phyloP scores from a whole-genome alignment of 129 eudicot species.

The Tagetes erecta region DNA sequence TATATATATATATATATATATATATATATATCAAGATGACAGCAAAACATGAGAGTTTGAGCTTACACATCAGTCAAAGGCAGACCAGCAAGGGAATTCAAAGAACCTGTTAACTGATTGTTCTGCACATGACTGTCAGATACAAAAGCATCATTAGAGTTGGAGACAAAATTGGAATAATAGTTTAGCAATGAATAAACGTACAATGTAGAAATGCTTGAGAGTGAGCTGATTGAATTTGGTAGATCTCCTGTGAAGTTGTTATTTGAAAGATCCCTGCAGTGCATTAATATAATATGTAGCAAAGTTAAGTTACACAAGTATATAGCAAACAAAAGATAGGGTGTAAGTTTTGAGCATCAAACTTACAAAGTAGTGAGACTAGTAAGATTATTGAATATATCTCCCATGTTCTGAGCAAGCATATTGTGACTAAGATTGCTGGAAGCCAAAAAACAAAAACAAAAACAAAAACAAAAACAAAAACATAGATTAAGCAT shows the following conservation, averaged over 20 bases:
- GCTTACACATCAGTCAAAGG: conserved; percentile 87
- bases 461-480: no score
- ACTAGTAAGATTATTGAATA: conserved; percentile 66
- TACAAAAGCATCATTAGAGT: conserved; percentile 22
- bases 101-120: conserved; percentile 86
- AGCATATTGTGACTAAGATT: conserved; percentile 78
- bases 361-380: conserved; percentile 63
- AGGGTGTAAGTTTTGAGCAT: neutral
- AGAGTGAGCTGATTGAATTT: conserved; percentile 59
- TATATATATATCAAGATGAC: neutral
- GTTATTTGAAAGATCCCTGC: conserved; percentile 87
- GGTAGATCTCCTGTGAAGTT: conserved; percentile 92
- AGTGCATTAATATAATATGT: conserved; percentile 24
- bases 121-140: conserved; percentile 78
- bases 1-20: no score
- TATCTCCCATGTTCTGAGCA: conserved; percentile 67
- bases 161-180: conserved; percentile 1
- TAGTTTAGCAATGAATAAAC: conserved; percentile 25
- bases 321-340: neutral
- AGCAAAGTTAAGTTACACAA: neutral
- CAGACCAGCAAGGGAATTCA: conserved; percentile 57
- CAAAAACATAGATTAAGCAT: neutral
- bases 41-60: conserved; percentile 8
- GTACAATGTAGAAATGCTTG: conserved; percentile 81
- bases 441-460: conserved; percentile 45